Conservation (phyloP, 2,329 filamentous ascomycete genomes). For the Cordyceps javanica region DNA sequence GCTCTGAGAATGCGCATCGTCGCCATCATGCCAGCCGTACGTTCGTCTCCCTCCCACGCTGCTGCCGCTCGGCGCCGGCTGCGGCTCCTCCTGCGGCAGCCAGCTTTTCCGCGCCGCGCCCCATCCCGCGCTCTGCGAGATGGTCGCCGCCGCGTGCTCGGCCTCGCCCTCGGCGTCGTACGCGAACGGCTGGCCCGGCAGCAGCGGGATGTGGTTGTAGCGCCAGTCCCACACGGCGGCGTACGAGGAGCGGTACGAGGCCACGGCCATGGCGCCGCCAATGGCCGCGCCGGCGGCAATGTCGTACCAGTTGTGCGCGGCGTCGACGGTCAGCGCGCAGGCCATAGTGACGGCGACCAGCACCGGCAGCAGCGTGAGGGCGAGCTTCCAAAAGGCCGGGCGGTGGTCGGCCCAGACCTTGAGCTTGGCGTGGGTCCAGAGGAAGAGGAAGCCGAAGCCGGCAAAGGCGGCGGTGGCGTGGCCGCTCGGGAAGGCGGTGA, state of each 20-base stretch:
- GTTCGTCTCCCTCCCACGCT: neutral
- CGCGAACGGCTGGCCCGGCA: conserved; percentile 28
- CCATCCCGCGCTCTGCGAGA: conserved; percentile 16
- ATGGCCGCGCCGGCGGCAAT: conserved; percentile 58
- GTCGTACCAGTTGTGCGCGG: conserved; percentile 66
- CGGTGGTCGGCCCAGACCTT: conserved; percentile 64
- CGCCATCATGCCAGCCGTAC: neutral
- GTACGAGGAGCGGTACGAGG: conserved; percentile 60
- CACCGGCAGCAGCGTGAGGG: conserved; percentile 51
- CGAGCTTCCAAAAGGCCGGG: conserved; percentile 61
- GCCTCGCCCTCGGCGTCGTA: conserved; percentile 15
- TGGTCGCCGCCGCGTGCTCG: conserved; percentile 3
- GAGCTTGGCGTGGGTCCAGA: conserved; percentile 67
- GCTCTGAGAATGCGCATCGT: neutral
- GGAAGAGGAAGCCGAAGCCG: conserved; percentile 55
- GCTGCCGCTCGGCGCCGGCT: neutral
- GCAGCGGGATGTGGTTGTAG: conserved; percentile 60
- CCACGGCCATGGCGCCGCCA: conserved; percentile 56
- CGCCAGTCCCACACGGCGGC: conserved; percentile 64
- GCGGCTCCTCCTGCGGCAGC: conserved; percentile 5
- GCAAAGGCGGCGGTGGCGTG: conserved; percentile 61
- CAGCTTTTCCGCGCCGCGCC: conserved; percentile 12
- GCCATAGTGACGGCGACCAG: conserved; percentile 55
- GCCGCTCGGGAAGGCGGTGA: conserved; percentile 63
- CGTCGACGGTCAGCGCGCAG: conserved; percentile 56